Base-by-base conservation (phyloP, 2,329 filamentous ascomycete genomes). In the Samsoniella hepiali region DNA sequence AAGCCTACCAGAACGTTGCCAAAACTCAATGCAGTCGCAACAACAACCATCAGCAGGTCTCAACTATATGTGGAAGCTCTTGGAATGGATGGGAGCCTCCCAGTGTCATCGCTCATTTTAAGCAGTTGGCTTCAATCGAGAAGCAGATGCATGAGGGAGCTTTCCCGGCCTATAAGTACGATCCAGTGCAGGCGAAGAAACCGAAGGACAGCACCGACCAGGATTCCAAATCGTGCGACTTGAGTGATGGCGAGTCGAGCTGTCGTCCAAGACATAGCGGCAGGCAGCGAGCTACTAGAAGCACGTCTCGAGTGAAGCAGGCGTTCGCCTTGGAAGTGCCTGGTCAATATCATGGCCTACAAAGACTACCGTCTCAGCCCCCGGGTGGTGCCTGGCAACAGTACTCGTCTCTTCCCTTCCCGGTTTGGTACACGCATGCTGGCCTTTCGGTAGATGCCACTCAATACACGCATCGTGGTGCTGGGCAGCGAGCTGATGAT, bases 31-130 rank as follows among this genome's bases (percentile, higher is more conserved):
- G 90, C 69, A 80, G 86, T 15, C 88, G 95, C 70, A 94, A 95
- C 70, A 94, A 95, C 75, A 97, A 98, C 77, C 94, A 99, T 74
- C 94, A 99, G 74, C 81, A 95, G 42, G 90, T 98, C 32, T 98
- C 94, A 2, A 87, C 88, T 53, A 86, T 95, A n/a, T 92, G 91
- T 63, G 95, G 93, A 34, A 81, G 86, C 62, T 94, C 91, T 71
- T 99, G 95, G 95, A 68, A 62, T 15, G 85, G 87, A 5, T 77
- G 92, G 69, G 95, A 98, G 74, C 83, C 91, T 0, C 78, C 85
- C n/a, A 81, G 85, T 50, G 75, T 97, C 64, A 87, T 89, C 62
- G 84, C 88, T 27, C 83, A 89, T 69, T 99, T 92, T 79, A 91
- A 90, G 72, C 81, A 86, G 17, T 88, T 91, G 79, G 91, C 95